Percentiles rank a stretch among this genome's conserved stretches.
Conservation (phyloP, 2,329 filamentous ascomycete genomes). For the Diaporthe ampelina region DNA sequence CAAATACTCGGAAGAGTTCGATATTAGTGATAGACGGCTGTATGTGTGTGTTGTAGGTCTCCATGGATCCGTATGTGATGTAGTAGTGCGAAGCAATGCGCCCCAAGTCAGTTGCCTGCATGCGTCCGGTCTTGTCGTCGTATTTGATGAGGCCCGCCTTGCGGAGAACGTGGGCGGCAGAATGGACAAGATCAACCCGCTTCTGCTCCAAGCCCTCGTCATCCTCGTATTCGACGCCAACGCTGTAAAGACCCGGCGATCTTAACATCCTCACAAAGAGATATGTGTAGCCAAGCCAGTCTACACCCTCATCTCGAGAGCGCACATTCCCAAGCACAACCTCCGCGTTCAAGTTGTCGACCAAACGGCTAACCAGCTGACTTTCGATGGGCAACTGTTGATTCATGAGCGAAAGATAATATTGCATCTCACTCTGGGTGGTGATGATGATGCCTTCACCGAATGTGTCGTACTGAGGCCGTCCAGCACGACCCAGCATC, state of each 20-base stretch:
- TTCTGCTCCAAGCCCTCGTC: conserved; percentile 95
- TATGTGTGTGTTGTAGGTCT: conserved; percentile 95
- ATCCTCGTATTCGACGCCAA: conserved; percentile 94
- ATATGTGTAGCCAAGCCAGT: conserved; percentile 99
- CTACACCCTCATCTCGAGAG: conserved; percentile 94
- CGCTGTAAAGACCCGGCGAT: conserved; percentile 94
- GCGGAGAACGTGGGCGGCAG: conserved; percentile 88
- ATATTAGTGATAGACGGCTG: conserved; percentile 94
- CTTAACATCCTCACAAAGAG: conserved; percentile 98
- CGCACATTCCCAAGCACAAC: conserved; percentile 94
- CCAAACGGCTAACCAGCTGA: conserved; percentile 92
- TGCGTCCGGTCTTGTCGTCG: conserved; percentile 89
- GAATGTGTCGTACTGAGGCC: conserved; percentile 97
- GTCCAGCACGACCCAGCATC: conserved; percentile 97
- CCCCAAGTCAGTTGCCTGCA: conserved; percentile 94
- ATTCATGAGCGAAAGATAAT: conserved; percentile 96
- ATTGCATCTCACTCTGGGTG: conserved; percentile 93
- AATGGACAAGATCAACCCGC: conserved; percentile 96
- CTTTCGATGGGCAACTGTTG: conserved; percentile 98
- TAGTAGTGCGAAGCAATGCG: conserved; percentile 98
- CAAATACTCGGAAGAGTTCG: conserved; percentile 96
- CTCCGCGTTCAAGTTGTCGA: conserved; percentile 97
- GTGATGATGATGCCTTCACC: conserved; percentile 99
- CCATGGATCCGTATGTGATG: conserved; percentile 96
- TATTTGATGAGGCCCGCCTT: conserved; percentile 94